phyloP scores from a whole-genome alignment of 768 basidiomycete genomes.

The Mycena venus region DNA sequence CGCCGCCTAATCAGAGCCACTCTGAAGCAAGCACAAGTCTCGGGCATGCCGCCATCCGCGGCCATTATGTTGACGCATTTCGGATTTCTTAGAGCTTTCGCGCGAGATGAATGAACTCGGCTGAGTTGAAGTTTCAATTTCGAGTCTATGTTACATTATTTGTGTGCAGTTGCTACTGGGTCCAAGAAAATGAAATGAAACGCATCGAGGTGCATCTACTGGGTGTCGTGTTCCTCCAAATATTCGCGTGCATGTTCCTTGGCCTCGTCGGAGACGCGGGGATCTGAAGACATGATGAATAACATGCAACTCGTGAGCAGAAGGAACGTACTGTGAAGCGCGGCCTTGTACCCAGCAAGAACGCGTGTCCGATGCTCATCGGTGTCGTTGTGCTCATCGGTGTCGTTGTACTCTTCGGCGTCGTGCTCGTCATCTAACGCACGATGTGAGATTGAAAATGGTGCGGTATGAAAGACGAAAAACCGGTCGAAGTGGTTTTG shows the following conservation, averaged over 20 bases:
- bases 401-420: conserved; percentile 56
- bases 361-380: conserved; percentile 60
- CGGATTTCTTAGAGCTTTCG: too few relatives aligned
- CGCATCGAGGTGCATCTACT: too few relatives aligned
- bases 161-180: too few relatives aligned
- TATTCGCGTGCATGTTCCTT: conserved; percentile 62
- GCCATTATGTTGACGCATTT: too few relatives aligned
- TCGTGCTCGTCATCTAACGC: conserved; percentile 62
- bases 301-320: background rate
- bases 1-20: too few relatives aligned
- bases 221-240: conserved; percentile 46
- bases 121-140: too few relatives aligned
- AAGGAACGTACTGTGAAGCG: conserved; percentile 58
- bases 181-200: too few relatives aligned
- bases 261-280: conserved; percentile 61
- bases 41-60: too few relatives aligned
- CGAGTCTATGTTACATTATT: background rate
- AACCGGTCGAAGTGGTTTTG: conserved; percentile 63
- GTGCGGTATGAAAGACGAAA: conserved; percentile 14
- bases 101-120: too few relatives aligned
- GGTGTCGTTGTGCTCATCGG: conserved; percentile 36
- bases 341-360: conserved; percentile 69
- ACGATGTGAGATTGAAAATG: background rate
- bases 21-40: too few relatives aligned
- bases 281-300: conserved; percentile 48